phyloP scores from a whole-genome alignment of 2,329 filamentous ascomycete genomes.

The Dactylellina haptotyla region DNA sequence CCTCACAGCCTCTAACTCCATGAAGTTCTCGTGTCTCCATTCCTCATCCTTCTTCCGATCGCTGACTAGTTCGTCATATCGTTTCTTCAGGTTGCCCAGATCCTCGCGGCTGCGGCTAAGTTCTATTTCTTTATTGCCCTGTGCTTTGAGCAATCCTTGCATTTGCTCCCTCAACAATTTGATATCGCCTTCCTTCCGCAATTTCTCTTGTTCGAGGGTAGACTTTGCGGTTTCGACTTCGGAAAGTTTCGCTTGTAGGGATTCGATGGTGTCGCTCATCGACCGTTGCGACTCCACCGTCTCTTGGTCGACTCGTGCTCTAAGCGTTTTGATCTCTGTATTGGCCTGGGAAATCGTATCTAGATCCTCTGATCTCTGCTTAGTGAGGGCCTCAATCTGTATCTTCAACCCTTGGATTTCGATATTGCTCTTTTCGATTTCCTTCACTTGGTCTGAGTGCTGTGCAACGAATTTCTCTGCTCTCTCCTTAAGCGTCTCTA shows the following conservation, averaged over 20 bases:
- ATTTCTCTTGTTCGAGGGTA: constrained; percentile 27
- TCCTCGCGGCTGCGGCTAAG: constrained; percentile 32
- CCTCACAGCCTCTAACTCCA: constrained; percentile 38
- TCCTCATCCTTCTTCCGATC: constrained; percentile 47
- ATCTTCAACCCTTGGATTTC: constrained; percentile 15
- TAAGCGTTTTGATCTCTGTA: constrained; percentile 30
- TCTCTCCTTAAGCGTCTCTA: constrained; percentile 19
- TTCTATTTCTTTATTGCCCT: constrained; percentile 23
- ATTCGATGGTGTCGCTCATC: constrained; percentile 4
- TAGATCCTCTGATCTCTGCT: constrained; percentile 12
- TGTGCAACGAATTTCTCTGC: not conserved
- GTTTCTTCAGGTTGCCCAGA: constrained; percentile 27
- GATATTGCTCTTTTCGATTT: constrained; percentile 9
- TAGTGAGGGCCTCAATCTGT: constrained; percentile 4
- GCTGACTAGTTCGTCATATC: constrained; percentile 36
- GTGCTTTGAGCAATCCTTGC: constrained; percentile 20
- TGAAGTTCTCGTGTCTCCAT: constrained; percentile 34
- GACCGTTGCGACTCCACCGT: not conserved
- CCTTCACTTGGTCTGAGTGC: not conserved
- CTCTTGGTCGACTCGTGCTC: constrained; percentile 21
- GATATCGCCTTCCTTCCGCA: constrained; percentile 37
- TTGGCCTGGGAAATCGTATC: constrained; percentile 24
- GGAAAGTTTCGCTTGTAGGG: constrained; percentile 14
- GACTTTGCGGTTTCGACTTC: constrained; percentile 28
- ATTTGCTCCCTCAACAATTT: constrained; percentile 38